Conservation (phyloP, 2,329 filamentous ascomycete genomes). For the Ceratocystis smalleyi region DNA sequence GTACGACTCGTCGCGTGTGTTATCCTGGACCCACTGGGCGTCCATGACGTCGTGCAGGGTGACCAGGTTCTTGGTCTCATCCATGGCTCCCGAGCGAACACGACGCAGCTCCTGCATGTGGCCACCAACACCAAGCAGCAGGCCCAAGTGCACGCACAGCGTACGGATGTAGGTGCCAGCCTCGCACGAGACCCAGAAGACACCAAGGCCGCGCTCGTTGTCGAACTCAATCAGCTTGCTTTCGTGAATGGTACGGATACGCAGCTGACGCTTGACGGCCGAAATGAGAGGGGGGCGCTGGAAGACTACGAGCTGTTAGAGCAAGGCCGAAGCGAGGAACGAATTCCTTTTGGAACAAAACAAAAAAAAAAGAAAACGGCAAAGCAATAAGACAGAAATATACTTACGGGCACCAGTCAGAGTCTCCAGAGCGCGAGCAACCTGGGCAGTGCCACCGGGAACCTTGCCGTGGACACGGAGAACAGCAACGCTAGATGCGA, state of each 20-base stretch:
- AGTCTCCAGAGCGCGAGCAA: conserved; percentile 84
- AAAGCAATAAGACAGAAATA: background rate
- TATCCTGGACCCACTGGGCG: conserved; percentile 91
- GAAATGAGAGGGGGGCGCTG: conserved; percentile 94
- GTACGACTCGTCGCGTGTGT: conserved; percentile 86
- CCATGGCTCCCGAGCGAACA: conserved; percentile 89
- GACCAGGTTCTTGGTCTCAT: conserved; percentile 74
- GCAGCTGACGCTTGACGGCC: conserved; percentile 94
- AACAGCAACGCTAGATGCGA: conserved; percentile 51
- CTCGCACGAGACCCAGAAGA: conserved; percentile 99
- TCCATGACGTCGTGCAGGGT: conserved; percentile 79
- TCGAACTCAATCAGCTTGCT: conserved; percentile 96
- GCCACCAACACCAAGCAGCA: conserved; percentile 63
- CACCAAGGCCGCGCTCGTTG: conserved; percentile 90
- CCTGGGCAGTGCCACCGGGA: conserved; percentile 81
- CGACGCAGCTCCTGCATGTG: conserved; percentile 97
- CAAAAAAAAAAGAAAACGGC: background rate
- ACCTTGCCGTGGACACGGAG: conserved; percentile 92
- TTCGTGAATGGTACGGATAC: conserved; percentile 95
- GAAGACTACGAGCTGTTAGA: conserved; percentile 10
- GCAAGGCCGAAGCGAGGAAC: background rate
- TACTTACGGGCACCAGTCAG: conserved; percentile 60
- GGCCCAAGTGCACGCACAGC: conserved; percentile 82
- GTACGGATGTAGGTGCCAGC: conserved; percentile 96
- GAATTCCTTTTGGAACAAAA: too few species aligned